Evolutionary conservation across 2,329 filamentous ascomycete species (phyloP).

Genomic region (Fusarium compactum): DNA sequence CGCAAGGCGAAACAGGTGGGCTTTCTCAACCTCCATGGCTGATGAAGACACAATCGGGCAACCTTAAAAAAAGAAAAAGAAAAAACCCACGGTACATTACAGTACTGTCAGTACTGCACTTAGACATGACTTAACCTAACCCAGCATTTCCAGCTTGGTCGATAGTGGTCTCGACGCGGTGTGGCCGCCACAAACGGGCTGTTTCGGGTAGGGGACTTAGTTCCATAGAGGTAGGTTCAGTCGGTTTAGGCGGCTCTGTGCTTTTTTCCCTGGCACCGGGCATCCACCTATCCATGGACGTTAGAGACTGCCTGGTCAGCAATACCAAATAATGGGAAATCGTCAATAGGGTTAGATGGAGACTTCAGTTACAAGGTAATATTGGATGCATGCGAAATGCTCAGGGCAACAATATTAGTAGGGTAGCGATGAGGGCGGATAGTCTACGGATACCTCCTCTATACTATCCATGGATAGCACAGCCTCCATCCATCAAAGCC

Average conservation of each 20-base stretch:
- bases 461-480: background rate
- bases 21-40: constrained; percentile 3
- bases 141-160: constrained; percentile 10
- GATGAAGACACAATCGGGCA: constrained; percentile 5
- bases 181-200: constrained; percentile 7
- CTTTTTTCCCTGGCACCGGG: background rate
- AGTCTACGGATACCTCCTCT: background rate
- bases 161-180: constrained; percentile 7
- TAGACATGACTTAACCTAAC: constrained; percentile 5
- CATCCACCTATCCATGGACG: background rate
- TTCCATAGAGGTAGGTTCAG: background rate
- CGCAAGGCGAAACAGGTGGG: constrained; percentile 21
- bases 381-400: background rate
- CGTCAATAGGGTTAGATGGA: background rate
- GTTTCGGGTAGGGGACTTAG: constrained; percentile 13
- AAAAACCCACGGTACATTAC: no score
- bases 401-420: background rate
- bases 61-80: constrained; percentile 8
- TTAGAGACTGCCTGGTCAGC: background rate
- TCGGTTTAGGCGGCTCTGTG: constrained; percentile 13
- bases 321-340: background rate
- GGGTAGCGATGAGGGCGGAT: background rate
- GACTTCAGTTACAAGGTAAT: background rate
- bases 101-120: background rate
- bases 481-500: constrained; percentile 1